Evolutionary conservation across 352 stramenopile genomes (phyloP).

Genomic region (Phytophthora capsici): DNA sequence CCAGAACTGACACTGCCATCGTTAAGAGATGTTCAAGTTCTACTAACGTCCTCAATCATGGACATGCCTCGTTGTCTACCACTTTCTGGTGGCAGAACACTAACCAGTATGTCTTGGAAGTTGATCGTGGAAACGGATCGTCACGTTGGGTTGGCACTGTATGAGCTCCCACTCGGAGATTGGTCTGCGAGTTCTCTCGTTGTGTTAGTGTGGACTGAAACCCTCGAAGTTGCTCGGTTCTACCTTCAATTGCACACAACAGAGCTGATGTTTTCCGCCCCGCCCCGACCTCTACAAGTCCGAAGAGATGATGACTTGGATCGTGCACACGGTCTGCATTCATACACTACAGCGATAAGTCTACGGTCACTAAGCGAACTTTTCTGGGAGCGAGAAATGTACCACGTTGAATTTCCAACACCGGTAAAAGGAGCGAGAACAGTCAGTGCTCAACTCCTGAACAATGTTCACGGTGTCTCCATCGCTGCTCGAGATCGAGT

Average conservation of each 20-base stretch:
- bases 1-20: conserved; percentile 36
- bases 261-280: conserved; percentile 53
- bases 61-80: conserved; percentile 18
- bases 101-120: conserved; percentile 37
- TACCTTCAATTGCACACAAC: conserved; percentile 58
- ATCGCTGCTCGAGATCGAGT: conserved; percentile 46
- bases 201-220: conserved; percentile 58
- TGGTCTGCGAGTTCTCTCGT: conserved; percentile 52
- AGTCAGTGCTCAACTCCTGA: conserved; percentile 37
- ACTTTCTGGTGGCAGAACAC: conserved; percentile 14
- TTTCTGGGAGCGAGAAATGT: conserved; percentile 64
- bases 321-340: conserved; percentile 46
- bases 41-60: conserved; percentile 16
- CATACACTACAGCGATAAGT: conserved; percentile 54
- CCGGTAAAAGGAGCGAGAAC: conserved; percentile 1
- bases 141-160: conserved; percentile 57
- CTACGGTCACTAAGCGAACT: conserved; percentile 49
- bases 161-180: conserved; percentile 50
- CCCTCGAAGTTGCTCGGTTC: conserved; percentile 46
- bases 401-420: conserved; percentile 42
- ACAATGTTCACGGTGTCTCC: conserved; percentile 37
- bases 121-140: conserved; percentile 45
- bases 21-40: conserved; percentile 35
- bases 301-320: conserved; percentile 51
- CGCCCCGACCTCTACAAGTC: conserved; percentile 40